Evolutionary conservation across 2,329 filamentous ascomycete genomes (phyloP).

Genomic region (Periconia digitata): DNA sequence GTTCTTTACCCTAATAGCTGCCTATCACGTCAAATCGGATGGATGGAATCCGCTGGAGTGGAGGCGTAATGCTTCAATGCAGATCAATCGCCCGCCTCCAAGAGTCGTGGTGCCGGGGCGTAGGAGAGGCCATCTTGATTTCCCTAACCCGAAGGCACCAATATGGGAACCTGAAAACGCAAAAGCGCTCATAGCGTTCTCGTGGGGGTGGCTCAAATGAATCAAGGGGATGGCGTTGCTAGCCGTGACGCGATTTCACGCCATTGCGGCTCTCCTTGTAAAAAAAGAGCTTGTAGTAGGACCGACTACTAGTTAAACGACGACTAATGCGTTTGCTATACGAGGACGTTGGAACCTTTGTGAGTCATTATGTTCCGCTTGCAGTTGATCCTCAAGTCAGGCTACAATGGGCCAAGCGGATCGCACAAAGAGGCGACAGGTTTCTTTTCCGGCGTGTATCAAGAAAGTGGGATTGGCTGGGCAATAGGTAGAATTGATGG

Average conservation of each 20-base stretch:
- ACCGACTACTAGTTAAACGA: not conserved
- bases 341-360: not conserved
- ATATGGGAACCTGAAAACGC: conserved; percentile 27
- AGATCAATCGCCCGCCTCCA: conserved; percentile 28
- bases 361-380: not conserved
- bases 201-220: conserved; percentile 33
- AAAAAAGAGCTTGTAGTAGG: too few relatives aligned
- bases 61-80: conserved; percentile 28
- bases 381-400: too few relatives aligned
- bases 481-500: too few relatives aligned
- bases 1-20: conserved; percentile 26
- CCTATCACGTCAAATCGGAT: conserved; percentile 28
- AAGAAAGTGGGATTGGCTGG: too few relatives aligned
- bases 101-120: conserved; percentile 29
- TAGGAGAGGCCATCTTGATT: conserved; percentile 22
- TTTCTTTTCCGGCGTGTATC: too few relatives aligned
- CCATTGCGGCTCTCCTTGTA: not conserved
- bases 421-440: too few relatives aligned
- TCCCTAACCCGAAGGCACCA: conserved; percentile 27
- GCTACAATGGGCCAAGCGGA: too few relatives aligned
- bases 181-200: conserved; percentile 23
- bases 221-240: conserved; percentile 10
- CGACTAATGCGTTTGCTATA: not conserved
- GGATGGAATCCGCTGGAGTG: conserved; percentile 30
- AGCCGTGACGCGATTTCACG: not conserved